phyloP scores from a whole-genome alignment of 306 rosid genomes.

The Delonix regia region DNA sequence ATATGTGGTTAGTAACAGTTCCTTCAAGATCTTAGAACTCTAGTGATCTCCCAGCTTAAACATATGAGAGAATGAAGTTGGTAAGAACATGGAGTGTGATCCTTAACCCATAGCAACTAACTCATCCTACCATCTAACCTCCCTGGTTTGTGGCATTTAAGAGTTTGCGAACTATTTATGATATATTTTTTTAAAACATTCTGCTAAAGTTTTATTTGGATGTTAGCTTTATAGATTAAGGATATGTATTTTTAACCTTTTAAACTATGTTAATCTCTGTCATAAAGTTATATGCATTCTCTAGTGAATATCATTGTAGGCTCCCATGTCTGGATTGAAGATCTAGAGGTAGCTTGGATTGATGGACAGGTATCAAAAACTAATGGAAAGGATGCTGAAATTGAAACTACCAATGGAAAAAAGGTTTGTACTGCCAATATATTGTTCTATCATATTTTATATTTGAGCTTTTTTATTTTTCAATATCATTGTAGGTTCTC shows the following conservation, averaged over 20 bases:
- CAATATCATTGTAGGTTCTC: constrained; percentile 9
- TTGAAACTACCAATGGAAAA: constrained; percentile 72
- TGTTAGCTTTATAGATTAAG: constrained; percentile 3
- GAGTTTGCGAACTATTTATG: constrained; percentile 8
- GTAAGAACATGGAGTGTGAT: constrained; percentile 13
- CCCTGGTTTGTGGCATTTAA: not conserved
- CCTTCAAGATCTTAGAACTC: not conserved
- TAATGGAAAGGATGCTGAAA: constrained; percentile 79
- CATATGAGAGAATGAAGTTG: not conserved
- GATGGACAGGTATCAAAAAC: constrained; percentile 85
- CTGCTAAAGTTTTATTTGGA: constrained; percentile 6
- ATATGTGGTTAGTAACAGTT: not conserved
- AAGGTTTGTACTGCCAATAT: constrained; percentile 54
- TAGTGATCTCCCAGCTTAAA: not conserved
- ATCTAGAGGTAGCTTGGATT: constrained; percentile 77
- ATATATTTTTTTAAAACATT: not conserved
- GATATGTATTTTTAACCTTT: too few relatives aligned
- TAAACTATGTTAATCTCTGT: too few relatives aligned
- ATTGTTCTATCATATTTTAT: not conserved
- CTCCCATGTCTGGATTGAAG: constrained; percentile 96
- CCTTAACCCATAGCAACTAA: not conserved
- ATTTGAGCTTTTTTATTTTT: constrained; percentile 8
- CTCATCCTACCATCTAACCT: constrained; percentile 18
- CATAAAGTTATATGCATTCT: too few relatives aligned
- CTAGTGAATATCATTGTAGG: constrained; percentile 90